Base-by-base conservation (phyloP, 2,329 filamentous ascomycete genomes). In the Pseudogymnoascus sp. region DNA sequence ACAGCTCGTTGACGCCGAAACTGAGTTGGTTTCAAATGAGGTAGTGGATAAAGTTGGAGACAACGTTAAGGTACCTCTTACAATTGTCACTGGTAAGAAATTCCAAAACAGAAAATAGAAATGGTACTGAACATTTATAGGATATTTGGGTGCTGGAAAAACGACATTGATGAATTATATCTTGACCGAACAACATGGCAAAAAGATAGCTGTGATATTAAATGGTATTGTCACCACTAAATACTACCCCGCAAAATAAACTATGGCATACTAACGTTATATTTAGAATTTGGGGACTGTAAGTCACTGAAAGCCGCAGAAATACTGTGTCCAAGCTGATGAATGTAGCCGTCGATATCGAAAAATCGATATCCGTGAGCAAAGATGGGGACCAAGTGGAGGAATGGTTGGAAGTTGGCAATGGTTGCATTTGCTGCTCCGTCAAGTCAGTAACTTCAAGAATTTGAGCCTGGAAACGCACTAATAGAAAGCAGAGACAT, bases 131-230 rank as follows among this genome's bases (percentile, higher is more conserved):
- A 44, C 14, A 23, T n/a, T 59, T 37, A 25, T 66, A 94, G 91
- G 94, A 3, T 99, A 99, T 72, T 83, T 99, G 3, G 94, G 94
- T 16, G 91, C 94, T 7, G 94, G 94, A 16, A 99, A 99, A 76
- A 97, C 93, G 0, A 97, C 93, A 0, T 77, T 97, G 31, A 80
- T 99, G 64, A 97, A 99, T 75, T 96, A 97, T 74, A 97, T 99
- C 66, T 80, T 99, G 61, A 96, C 89, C 28, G 92, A 92, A 64
- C 88, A 93, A 65, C 94, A 99, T 81, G 93, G 93, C 74, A 97
- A 97, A 81, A 96, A 92, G 72, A 94, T 99, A 74, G 94, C 94
- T 10, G 94, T 99, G 12, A 97, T 99, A 63, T 84, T 99, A 79
- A 99, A 99, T 75, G 92, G 91, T 79, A 66, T 50, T 80, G 65